Evolutionary conservation across 805 yeast species (phyloP).

Genomic region (Suhomyces sp.): DNA sequence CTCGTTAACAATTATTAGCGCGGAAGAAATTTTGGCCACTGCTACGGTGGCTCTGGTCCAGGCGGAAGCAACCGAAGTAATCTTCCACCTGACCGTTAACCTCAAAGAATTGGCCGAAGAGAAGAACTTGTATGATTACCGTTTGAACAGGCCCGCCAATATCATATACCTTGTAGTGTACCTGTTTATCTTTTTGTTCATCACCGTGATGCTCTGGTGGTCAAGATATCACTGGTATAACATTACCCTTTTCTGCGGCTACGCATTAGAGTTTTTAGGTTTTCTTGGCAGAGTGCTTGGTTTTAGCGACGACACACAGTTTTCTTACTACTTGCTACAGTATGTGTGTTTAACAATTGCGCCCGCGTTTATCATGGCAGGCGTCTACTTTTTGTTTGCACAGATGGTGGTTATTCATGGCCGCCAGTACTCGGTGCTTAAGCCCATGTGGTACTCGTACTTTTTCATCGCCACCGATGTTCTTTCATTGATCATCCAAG

Average conservation of each 20-base stretch:
- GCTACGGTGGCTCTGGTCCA: constrained; percentile 29
- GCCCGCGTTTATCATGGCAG: constrained; percentile 45
- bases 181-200: constrained; percentile 21
- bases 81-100: constrained; percentile 31
- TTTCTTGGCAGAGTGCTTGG: constrained; percentile 37
- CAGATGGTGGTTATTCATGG: constrained; percentile 40
- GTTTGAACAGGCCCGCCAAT: constrained; percentile 30
- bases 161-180: constrained; percentile 29
- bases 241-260: constrained; percentile 35
- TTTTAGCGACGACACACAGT: constrained; percentile 19
- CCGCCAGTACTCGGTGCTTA: constrained; percentile 32
- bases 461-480: constrained; percentile 38
- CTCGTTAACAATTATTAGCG: constrained; percentile 32
- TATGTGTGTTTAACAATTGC: constrained; percentile 35
- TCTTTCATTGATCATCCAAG: constrained; percentile 36
- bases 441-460: constrained; percentile 45
- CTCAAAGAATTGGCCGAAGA: constrained; percentile 28
- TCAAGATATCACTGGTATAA: constrained; percentile 42
- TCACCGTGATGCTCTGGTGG: constrained; percentile 22
- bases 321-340: constrained; percentile 28
- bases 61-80: constrained; percentile 31
- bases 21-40: constrained; percentile 36
- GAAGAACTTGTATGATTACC: constrained; percentile 23
- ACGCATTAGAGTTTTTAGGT: constrained; percentile 34
- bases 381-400: constrained; percentile 39